A percentile compares a stretch with the other conserved stretches of the same genome.
These are phyloP conservation scores for Sugiyamaella valdiviana DNA, from an alignment of 805 yeast species.

Conservation along the genomic window DNA sequence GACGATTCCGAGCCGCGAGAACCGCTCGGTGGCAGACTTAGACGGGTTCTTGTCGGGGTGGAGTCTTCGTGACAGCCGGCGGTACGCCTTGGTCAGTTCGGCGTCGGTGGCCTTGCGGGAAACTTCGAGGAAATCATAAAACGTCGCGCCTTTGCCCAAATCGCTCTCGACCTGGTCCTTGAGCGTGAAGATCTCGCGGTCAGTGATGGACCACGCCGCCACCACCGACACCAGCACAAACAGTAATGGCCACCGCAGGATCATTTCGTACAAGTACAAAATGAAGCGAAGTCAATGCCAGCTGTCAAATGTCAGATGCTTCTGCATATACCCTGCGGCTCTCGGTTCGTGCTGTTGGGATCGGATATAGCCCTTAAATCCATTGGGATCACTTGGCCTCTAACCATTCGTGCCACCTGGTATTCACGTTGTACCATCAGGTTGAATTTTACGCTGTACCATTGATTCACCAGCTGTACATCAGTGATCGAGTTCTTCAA, in stretches of 20 bases:
- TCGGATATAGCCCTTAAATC: no score
- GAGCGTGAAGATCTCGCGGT: slow-evolving; percentile 73
- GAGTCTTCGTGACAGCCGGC: slow-evolving; percentile 59
- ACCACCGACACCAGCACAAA: slow-evolving; percentile 6
- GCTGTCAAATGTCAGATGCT: background rate
- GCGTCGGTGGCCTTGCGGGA: slow-evolving; percentile 21
- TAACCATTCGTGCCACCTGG: no score
- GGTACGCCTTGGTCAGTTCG: slow-evolving; percentile 41
- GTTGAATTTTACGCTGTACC: no score
- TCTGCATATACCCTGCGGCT: background rate
- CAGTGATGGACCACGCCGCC: slow-evolving; percentile 52
- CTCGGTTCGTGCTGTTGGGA: no score
- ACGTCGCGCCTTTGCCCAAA: slow-evolving; percentile 53
- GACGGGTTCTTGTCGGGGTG: slow-evolving; percentile 77
- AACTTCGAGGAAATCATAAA: slow-evolving; percentile 55
- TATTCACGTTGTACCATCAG: no score
- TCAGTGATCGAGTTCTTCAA: no score
- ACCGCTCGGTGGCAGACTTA: slow-evolving; percentile 56
- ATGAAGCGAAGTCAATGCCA: background rate
- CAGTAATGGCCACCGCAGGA: background rate
- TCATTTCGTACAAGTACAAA: background rate
- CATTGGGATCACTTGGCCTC: no score
- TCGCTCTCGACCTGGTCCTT: slow-evolving; percentile 58
- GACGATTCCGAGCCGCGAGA: slow-evolving; percentile 69
- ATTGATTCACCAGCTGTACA: no score